phyloP scores from a whole-genome alignment of 2,329 filamentous ascomycete genomes.

The Phialemoniopsis sp. region DNA sequence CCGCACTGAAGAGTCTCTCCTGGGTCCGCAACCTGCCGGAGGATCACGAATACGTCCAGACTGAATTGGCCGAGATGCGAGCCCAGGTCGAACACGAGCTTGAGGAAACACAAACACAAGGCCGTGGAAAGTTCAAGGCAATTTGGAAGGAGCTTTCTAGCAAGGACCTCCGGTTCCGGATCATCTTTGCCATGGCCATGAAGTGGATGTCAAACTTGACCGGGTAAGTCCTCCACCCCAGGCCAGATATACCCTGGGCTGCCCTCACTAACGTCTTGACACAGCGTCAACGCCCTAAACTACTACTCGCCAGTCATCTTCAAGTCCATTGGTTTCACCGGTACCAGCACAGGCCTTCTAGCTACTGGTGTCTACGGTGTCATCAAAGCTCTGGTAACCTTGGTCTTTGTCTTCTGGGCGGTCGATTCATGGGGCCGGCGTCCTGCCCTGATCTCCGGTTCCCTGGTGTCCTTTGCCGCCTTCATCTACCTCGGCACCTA shows the following conservation, averaged over 20 bases:
- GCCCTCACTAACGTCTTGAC: too few relatives aligned
- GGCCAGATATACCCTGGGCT: too few relatives aligned
- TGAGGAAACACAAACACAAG: constrained; percentile 30
- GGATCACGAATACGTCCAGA: constrained; percentile 27
- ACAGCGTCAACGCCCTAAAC: too few relatives aligned
- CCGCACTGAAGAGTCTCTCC: constrained; percentile 37
- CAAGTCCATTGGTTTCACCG: too few relatives aligned
- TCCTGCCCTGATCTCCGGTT: constrained; percentile 48
- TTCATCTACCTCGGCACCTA: too few relatives aligned
- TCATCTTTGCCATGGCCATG: constrained; percentile 47
- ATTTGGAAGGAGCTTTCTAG: constrained; percentile 42
- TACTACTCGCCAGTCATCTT: too few relatives aligned
- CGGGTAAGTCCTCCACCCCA: too few relatives aligned
- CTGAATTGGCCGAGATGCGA: constrained; percentile 40
- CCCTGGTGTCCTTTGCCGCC: constrained; percentile 33
- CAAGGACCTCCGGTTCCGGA: constrained; percentile 44
- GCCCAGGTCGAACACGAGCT: constrained; percentile 28
- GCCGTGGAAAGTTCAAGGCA: constrained; percentile 34
- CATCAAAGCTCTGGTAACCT: constrained; percentile 57
- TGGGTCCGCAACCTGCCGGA: constrained; percentile 41
- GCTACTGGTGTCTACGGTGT: constrained; percentile 65
- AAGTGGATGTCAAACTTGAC: constrained; percentile 53
- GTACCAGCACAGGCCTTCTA: too few relatives aligned
- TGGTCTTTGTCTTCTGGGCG: constrained; percentile 56
- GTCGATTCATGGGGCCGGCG: constrained; percentile 57